phyloP scores from a whole-genome alignment of 225 moss, liverwort and hornwort species.

The Bryum argenteum region DNA sequence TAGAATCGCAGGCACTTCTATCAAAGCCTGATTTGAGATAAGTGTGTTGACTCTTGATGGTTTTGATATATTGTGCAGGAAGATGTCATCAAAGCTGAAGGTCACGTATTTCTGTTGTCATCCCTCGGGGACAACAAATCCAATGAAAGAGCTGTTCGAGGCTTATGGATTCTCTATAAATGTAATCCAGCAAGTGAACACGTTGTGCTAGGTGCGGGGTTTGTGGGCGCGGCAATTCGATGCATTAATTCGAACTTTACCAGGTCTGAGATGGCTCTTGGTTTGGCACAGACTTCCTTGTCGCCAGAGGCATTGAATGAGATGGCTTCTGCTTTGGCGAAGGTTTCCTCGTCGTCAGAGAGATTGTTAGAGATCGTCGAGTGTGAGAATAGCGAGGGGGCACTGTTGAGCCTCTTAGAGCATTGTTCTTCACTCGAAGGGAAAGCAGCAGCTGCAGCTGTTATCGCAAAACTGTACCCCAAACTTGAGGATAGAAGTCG shows the following conservation, averaged over 20 bases:
- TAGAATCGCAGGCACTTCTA: background rate
- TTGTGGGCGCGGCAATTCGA: constrained; percentile 35
- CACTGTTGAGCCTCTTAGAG: constrained; percentile 39
- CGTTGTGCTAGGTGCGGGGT: constrained; percentile 28
- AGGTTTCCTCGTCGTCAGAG: constrained; percentile 3
- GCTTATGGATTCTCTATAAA: constrained; percentile 28
- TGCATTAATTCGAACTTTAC: constrained; percentile 29
- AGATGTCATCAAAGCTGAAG: constrained; percentile 26
- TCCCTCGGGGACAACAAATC: constrained; percentile 28
- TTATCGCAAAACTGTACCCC: constrained; percentile 40
- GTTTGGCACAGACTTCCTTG: background rate
- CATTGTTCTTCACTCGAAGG: constrained; percentile 32
- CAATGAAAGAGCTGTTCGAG: constrained; percentile 26
- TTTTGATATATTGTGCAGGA: constrained; percentile 33
- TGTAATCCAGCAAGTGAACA: background rate
- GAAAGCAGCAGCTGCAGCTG: constrained; percentile 42
- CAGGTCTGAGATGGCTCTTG: constrained; percentile 25
- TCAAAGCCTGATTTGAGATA: background rate
- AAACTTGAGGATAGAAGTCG: background rate
- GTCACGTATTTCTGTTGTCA: constrained; percentile 32
- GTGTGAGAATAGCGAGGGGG: constrained; percentile 20
- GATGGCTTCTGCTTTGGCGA: constrained; percentile 1
- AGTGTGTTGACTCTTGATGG: background rate
- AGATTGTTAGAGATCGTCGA: constrained; percentile 26
- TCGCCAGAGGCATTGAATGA: too few relatives aligned